Conservation (phyloP, 768 basidiomycete species). For the Grammothele lineata region DNA sequence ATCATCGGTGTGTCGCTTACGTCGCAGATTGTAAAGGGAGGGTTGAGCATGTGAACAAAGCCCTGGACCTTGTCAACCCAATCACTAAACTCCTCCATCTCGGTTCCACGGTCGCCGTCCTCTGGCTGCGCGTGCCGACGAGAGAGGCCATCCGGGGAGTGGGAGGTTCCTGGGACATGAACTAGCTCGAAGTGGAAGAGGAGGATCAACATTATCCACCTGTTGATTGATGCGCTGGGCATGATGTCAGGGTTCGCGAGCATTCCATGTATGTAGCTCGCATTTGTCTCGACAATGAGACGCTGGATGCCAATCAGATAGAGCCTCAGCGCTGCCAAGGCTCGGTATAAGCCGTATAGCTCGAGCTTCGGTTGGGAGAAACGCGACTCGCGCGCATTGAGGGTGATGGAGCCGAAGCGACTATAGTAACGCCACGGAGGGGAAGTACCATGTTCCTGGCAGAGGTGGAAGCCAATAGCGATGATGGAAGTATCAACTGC, state of each 20-base stretch:
- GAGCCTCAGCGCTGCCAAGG: background rate
- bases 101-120: too few species aligned
- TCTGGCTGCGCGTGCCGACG: constrained; percentile 3
- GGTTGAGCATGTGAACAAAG: too few species aligned
- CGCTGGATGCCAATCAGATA: constrained; percentile 13
- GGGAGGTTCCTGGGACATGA: constrained; percentile 29
- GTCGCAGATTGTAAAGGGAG: too few species aligned
- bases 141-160: constrained; percentile 30
- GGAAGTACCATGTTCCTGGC: constrained; percentile 17
- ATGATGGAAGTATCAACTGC: constrained; percentile 21
- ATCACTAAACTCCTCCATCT: too few species aligned
- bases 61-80: too few species aligned
- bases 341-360: constrained; percentile 19
- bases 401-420: constrained; percentile 24
- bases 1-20: too few species aligned
- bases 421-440: constrained; percentile 19
- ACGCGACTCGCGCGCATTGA: background rate
- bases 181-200: constrained; percentile 32
- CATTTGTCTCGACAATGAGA: constrained; percentile 34
- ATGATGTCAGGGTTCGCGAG: constrained; percentile 34
- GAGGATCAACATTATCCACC: constrained; percentile 37
- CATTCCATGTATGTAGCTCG: constrained; percentile 35
- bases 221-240: constrained; percentile 34
- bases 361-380: constrained; percentile 25
- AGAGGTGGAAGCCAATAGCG: constrained; percentile 20